Evolutionary conservation across 306 rosid genomes (phyloP).

Genomic region (Prunus mira): DNA sequence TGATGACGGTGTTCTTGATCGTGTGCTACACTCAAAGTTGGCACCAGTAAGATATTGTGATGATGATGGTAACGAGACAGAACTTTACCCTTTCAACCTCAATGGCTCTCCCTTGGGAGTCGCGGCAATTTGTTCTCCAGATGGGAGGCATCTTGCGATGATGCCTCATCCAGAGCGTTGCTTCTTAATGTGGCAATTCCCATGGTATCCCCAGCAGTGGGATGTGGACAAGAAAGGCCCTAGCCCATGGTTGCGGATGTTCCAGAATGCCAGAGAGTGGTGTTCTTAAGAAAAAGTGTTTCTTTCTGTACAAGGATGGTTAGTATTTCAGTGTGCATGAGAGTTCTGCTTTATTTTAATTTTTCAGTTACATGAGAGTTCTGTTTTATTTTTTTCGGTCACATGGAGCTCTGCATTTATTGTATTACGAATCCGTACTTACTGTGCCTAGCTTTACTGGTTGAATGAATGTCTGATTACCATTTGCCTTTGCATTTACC

Average conservation of each 20-base stretch:
- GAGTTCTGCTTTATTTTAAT: background rate
- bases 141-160: constrained; percentile 94
- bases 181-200: constrained; percentile 94
- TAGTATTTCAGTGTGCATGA: background rate
- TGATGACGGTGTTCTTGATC: constrained; percentile 60
- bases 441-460: too few relatives aligned
- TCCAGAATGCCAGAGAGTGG: constrained; percentile 61
- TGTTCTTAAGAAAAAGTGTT: too few relatives aligned
- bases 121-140: constrained; percentile 89
- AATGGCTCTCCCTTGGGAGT: constrained; percentile 89
- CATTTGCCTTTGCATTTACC: too few relatives aligned
- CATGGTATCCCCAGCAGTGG: constrained; percentile 93
- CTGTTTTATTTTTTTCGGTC: background rate
- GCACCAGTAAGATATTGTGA: constrained; percentile 85
- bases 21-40: constrained; percentile 53
- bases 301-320: too few relatives aligned
- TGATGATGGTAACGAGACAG: constrained; percentile 78
- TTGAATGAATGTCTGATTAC: too few relatives aligned
- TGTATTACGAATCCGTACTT: too few relatives aligned
- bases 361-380: too few relatives aligned
- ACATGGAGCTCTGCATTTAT: background rate
- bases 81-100: constrained; percentile 74
- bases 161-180: constrained; percentile 99
- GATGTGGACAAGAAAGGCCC: constrained; percentile 74
- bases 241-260: constrained; percentile 89